Percentiles rank a stretch among this genome's conserved stretches.
Evolutionary conservation across 1,139 yeast species (phyloP).

Genomic region (Ogataea hybrid): DNA sequence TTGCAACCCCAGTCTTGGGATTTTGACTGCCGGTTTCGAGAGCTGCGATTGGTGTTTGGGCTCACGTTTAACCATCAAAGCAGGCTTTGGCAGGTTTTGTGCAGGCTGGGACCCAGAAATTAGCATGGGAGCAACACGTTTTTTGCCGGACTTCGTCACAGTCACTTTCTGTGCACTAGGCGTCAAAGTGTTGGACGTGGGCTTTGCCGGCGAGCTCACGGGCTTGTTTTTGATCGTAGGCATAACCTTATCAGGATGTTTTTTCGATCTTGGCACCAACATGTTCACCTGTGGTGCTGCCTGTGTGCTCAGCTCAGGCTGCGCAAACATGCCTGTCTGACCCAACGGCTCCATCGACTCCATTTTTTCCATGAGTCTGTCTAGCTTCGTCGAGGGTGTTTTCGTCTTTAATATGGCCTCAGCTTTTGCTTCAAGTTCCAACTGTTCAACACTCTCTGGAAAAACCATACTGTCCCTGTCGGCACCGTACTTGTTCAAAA

Average conservation of each 20-base stretch:
- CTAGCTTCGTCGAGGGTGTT: slow-evolving; percentile 34
- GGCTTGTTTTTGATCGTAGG: slow-evolving; percentile 15
- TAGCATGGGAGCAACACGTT: slow-evolving; percentile 83
- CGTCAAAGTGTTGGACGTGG: slow-evolving; percentile 24
- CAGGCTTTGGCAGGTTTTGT: slow-evolving; percentile 2
- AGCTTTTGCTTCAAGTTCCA: slow-evolving; percentile 66
- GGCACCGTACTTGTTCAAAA: slow-evolving; percentile 81
- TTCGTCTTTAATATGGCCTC: slow-evolving; percentile 15
- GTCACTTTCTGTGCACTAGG: slow-evolving; percentile 46
- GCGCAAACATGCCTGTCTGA: slow-evolving; percentile 21
- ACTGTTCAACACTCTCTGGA: slow-evolving; percentile 84
- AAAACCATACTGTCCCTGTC: slow-evolving; percentile 79
- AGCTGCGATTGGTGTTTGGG: slow-evolving; percentile 24
- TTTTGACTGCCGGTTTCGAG: slow-evolving; percentile 41
- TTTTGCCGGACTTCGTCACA: slow-evolving; percentile 75
- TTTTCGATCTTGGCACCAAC: slow-evolving; percentile 30
- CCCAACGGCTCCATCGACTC: slow-evolving; percentile 7
- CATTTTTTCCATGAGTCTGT: slow-evolving; percentile 34
- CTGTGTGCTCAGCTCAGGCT: background rate
- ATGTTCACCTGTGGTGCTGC: slow-evolving; percentile 24
- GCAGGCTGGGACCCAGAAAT: slow-evolving; percentile 43
- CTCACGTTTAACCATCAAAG: slow-evolving; percentile 13
- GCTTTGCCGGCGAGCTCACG: slow-evolving; percentile 7
- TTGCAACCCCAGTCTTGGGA: slow-evolving; percentile 49
- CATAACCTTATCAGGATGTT: slow-evolving; percentile 29